phyloP scores from a whole-genome alignment of 2,329 filamentous ascomycete species.

The Fusarium pininemorale region DNA sequence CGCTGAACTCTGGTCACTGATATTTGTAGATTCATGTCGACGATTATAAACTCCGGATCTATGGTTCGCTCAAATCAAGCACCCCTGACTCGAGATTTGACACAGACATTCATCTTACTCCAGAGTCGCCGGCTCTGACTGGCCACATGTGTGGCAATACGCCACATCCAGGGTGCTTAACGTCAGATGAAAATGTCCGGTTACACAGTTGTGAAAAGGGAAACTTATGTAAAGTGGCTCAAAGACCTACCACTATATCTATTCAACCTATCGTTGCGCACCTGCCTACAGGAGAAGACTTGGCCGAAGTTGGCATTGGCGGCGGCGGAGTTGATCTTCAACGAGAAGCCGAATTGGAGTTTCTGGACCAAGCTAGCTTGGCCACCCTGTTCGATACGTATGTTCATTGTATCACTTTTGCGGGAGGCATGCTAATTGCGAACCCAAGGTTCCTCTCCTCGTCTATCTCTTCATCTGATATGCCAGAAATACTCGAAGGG shows the following conservation, averaged over 20 bases:
- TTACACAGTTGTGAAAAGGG: conserved; percentile 90
- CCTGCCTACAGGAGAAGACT: conserved; percentile 64
- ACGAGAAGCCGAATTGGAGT: conserved; percentile 72
- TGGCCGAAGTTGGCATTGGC: conserved; percentile 79
- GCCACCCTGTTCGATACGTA: conserved; percentile 56
- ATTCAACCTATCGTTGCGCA: conserved; percentile 83
- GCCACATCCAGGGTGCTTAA: conserved; percentile 76
- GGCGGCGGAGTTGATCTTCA: conserved; percentile 81
- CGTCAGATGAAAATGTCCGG: conserved; percentile 66
- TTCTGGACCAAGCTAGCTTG: conserved; percentile 63
- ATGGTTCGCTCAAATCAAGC: conserved; percentile 67
- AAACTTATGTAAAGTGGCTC: conserved; percentile 63
- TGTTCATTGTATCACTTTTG: conserved; percentile 12
- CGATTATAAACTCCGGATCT: conserved; percentile 79
- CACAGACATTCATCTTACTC: conserved; percentile 54
- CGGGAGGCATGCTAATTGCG: not conserved
- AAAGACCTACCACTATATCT: conserved; percentile 67
- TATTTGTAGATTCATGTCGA: conserved; percentile 78
- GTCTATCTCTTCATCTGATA: conserved; percentile 4
- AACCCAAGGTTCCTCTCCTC: conserved; percentile 30
- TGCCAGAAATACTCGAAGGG: conserved; percentile 13
- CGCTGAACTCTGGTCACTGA: not conserved
- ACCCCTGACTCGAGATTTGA: conserved; percentile 52
- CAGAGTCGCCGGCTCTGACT: conserved; percentile 73
- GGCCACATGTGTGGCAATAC: conserved; percentile 81